Evolutionary conservation across 2,329 filamentous ascomycete genomes (phyloP).

Genomic region (Curvularia sp.): DNA sequence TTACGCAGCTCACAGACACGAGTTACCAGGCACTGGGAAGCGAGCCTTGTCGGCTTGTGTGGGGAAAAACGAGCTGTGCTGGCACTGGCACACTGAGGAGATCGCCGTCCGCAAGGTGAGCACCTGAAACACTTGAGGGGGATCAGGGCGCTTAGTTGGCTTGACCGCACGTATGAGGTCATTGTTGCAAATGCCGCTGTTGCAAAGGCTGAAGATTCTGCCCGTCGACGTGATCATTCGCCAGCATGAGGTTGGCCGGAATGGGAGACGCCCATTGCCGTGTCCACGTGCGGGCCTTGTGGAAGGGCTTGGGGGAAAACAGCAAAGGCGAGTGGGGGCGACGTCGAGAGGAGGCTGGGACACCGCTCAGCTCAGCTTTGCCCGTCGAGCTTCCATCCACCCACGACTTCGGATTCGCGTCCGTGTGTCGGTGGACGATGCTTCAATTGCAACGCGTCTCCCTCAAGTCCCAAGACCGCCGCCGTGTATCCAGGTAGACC

Average conservation of each 20-base stretch:
- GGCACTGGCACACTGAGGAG: background rate
- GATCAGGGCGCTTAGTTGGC: constrained; percentile 18
- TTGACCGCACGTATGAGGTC: constrained; percentile 24
- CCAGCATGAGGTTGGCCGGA: background rate
- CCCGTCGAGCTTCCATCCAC: background rate
- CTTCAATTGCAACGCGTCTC: background rate
- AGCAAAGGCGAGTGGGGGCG: background rate
- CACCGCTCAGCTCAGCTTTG: background rate
- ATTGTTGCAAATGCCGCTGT: background rate
- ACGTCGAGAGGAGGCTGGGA: background rate
- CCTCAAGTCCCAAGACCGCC: background rate
- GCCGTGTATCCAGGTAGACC: background rate
- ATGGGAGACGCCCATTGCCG: background rate
- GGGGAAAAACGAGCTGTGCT: constrained; percentile 12
- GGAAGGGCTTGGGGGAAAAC: background rate
- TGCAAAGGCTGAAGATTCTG: background rate
- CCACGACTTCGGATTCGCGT: background rate
- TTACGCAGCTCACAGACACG: background rate
- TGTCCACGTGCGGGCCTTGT: background rate
- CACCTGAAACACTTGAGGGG: constrained; percentile 23
- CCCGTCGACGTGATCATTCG: background rate
- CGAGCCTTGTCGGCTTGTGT: background rate
- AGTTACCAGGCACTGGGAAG: background rate
- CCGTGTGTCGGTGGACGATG: background rate
- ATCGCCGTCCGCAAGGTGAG: background rate